Percentiles rank a stretch among this genome's conserved stretches.
phyloP scores from a whole-genome alignment of 78 protist genomes.

The Ministeria vibrans region DNA sequence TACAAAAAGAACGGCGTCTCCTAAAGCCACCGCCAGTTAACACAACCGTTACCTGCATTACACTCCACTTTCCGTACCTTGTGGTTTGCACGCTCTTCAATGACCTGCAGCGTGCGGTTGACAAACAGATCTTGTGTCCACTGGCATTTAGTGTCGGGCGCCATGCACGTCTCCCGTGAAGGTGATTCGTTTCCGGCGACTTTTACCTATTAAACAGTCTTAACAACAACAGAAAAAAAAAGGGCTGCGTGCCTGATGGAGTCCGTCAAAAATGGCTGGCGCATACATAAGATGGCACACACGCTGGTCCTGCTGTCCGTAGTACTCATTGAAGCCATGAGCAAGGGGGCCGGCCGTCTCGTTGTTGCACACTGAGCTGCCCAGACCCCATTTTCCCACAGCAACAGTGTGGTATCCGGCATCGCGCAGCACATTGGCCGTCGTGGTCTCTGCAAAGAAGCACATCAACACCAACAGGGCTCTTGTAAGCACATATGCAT shows the following conservation, averaged over 20 bases:
- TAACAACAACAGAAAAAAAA: not conserved
- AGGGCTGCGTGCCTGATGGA: not conserved
- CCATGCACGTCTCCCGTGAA: conserved; percentile 8
- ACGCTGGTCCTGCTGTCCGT: not conserved
- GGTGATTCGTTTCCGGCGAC: not conserved
- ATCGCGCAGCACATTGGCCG: not conserved
- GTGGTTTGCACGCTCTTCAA: too few relatives aligned
- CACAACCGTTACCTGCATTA: too few relatives aligned
- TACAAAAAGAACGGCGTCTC: conserved; percentile 14
- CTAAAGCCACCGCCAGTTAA: not conserved
- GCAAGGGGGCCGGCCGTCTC: not conserved
- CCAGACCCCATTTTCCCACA: too few relatives aligned
- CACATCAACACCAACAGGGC: too few relatives aligned
- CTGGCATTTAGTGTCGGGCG: not conserved
- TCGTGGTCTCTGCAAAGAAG: too few relatives aligned
- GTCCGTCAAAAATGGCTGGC: not conserved
- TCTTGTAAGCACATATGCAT: too few relatives aligned
- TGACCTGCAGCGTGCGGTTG: not conserved
- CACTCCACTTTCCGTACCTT: too few relatives aligned
- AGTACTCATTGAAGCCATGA: conserved; percentile 11
- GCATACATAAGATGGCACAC: not conserved
- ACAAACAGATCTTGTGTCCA: conserved; percentile 5
- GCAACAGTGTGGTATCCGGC: conserved; percentile 11
- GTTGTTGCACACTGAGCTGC: not conserved
- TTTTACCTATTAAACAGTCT: not conserved